phyloP scores from a whole-genome alignment of 495 filamentous ascomycete species.

The Parathielavia hyrcaniae region DNA sequence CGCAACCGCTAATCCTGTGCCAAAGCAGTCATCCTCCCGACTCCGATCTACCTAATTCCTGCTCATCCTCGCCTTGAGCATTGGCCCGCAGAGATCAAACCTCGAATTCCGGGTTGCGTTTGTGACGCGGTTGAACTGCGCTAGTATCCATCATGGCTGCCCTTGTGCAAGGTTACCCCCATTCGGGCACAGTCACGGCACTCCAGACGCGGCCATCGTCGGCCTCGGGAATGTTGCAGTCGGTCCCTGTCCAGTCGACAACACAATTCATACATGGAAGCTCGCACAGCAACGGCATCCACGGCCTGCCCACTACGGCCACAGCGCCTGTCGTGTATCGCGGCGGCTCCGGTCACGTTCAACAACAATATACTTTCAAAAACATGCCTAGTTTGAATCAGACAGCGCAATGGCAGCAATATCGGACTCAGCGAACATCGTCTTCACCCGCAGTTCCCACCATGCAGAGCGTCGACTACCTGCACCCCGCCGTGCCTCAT shows the following conservation, averaged over 20 bases:
- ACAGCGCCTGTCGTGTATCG: constrained; percentile 58
- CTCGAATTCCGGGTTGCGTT: background rate
- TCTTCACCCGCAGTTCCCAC: constrained; percentile 57
- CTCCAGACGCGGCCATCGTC: constrained; percentile 72
- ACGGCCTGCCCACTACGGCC: constrained; percentile 46
- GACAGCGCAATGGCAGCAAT: constrained; percentile 56
- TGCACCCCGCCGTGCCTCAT: constrained; percentile 40
- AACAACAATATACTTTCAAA: constrained; percentile 83
- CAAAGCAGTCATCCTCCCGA: constrained; percentile 11
- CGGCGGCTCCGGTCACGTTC: constrained; percentile 61
- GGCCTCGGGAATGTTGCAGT: constrained; percentile 59
- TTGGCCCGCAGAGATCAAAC: constrained; percentile 12
- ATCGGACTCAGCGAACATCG: constrained; percentile 61
- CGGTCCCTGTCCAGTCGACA: constrained; percentile 45
- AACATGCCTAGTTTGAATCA: constrained; percentile 62
- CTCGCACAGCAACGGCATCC: constrained; percentile 58
- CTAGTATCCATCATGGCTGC: constrained; percentile 60
- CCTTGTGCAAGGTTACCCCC: constrained; percentile 83
- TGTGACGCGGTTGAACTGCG: background rate
- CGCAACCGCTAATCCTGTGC: background rate
- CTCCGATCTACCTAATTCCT: constrained; percentile 1
- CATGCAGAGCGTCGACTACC: constrained; percentile 44
- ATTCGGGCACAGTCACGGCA: constrained; percentile 71
- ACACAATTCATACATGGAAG: constrained; percentile 51
- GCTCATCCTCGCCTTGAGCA: constrained; percentile 14